Evolutionary conservation across 441 rosid species (phyloP), one percentile per base, ranked within the genome.

Genomic region (Aleurites moluccanus): DNA sequence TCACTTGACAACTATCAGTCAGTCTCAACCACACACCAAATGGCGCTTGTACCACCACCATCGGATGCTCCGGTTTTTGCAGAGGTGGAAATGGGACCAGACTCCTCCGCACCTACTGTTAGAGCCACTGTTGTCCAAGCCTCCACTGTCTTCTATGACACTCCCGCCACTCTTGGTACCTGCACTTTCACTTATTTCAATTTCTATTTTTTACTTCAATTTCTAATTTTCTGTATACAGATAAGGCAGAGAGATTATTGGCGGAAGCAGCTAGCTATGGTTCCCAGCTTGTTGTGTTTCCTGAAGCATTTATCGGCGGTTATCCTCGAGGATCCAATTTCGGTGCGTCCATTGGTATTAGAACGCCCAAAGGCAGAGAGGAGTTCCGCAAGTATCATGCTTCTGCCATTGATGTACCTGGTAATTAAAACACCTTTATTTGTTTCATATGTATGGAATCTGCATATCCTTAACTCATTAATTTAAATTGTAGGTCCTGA

Each of bases 61-160:
- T 64, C 75, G 82, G 84, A 78, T 53, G 81, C 73, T 55, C 89
- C 90, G 10, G 74, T 88, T 67, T 69, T 92, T 81, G 83, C 97
- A 3, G 97, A 94, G 82, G 90, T 94, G 47, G 92, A 88, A 70
- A 90, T 93, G 99, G 87, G 85, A 72, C 71, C 82, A 65, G 90
- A 85, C 74, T 66, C 90, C 23, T 81, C 89, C 35, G 44, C 90
- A 40, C 68, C 89, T 21, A 80, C 78, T 73, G 90, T 93, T 28
- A 90, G 99, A 30, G 96, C 94, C 64, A 91, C 99, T 61, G 93
- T 95, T 56, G 95, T 95, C 77, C 98, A 93, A 79, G 97, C 99
- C 65, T 87, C 97, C 79, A 90, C 97, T 61, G 73, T 93, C 80
- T 91, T 91, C 87, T 91, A 92, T 78, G 98, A 91, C 77, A 92